These are phyloP conservation scores for Dalbergia cultrata DNA, from an alignment of 306 rosid genomes.

Conservation along the genomic window DNA sequence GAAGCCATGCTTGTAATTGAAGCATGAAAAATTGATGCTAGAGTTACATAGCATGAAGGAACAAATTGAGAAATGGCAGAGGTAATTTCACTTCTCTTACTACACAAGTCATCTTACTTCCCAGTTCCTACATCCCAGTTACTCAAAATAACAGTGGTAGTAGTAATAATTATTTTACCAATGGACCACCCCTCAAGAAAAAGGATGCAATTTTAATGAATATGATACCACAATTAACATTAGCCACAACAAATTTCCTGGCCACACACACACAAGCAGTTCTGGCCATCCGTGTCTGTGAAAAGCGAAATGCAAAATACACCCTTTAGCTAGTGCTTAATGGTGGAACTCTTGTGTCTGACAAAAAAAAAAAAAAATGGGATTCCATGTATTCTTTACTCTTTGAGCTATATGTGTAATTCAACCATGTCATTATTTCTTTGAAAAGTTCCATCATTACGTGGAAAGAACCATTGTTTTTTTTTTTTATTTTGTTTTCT, in stretches of 20 bases:
- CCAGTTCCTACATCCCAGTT: no score
- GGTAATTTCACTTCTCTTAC: neutral
- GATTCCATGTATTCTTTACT: slow-evolving; percentile 41
- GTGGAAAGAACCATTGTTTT: slow-evolving; percentile 38
- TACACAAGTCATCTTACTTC: neutral
- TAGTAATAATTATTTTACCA: neutral
- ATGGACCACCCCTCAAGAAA: slow-evolving; percentile 1
- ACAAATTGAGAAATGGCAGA: slow-evolving; percentile 1
- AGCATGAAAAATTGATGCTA: slow-evolving; percentile 36
- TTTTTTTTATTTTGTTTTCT: neutral
- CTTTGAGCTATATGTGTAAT: slow-evolving; percentile 43
- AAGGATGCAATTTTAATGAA: neutral
- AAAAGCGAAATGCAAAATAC: slow-evolving; percentile 35
- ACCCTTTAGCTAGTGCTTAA: slow-evolving; percentile 14
- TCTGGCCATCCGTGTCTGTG: neutral
- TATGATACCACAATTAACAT: neutral
- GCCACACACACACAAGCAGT: neutral
- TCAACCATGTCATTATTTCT: slow-evolving; percentile 46
- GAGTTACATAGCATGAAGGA: slow-evolving; percentile 32
- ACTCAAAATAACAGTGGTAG: neutral
- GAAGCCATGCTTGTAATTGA: slow-evolving; percentile 46
- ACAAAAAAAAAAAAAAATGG: slow-evolving; percentile 31
- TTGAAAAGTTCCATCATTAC: slow-evolving; percentile 53
- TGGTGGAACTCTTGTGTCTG: slow-evolving; percentile 37
- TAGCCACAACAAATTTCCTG: neutral